Percentiles rank a stretch among this genome's conserved stretches.
Conservation (phyloP, 768 basidiomycete species). For the Boletus rufocinnamomeus region DNA sequence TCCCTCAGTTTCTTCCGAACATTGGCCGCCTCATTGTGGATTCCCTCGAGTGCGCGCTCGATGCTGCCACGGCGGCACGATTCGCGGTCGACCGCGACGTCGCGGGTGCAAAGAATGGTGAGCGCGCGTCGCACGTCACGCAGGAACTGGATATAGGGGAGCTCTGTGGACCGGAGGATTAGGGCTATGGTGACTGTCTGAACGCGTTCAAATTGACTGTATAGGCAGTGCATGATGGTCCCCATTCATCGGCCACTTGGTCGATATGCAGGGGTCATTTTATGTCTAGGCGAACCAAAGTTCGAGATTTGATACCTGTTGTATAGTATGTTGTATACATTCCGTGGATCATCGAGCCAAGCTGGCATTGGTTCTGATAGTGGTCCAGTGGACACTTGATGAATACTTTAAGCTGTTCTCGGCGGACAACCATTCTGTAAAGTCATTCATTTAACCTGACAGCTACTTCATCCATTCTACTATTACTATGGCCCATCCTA, state of each 20-base stretch:
- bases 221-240: no score
- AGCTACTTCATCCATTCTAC: no score
- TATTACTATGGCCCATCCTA: no score
- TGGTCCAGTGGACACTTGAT: background rate
- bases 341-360: no score
- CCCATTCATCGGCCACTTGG: no score
- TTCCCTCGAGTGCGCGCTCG: constrained; percentile 64
- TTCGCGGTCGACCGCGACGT: constrained; percentile 62
- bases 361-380: background rate
- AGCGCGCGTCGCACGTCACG: constrained; percentile 19
- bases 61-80: constrained; percentile 49
- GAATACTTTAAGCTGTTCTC: background rate
- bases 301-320: no score
- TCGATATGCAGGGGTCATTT: no score
- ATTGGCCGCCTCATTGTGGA: constrained; percentile 78
- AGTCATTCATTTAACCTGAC: no score
- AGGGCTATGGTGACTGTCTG: background rate
- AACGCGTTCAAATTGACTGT: background rate
- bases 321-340: no score
- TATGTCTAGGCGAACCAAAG: no score
- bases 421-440: background rate
- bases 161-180: constrained; percentile 52
- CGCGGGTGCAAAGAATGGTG: constrained; percentile 20
- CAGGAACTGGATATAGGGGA: constrained; percentile 47
- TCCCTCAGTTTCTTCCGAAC: constrained; percentile 76